These are phyloP conservation scores for Coemansia asiatica DNA, from an alignment of 192 early-diverging fungal species.

Conservation along the genomic window DNA sequence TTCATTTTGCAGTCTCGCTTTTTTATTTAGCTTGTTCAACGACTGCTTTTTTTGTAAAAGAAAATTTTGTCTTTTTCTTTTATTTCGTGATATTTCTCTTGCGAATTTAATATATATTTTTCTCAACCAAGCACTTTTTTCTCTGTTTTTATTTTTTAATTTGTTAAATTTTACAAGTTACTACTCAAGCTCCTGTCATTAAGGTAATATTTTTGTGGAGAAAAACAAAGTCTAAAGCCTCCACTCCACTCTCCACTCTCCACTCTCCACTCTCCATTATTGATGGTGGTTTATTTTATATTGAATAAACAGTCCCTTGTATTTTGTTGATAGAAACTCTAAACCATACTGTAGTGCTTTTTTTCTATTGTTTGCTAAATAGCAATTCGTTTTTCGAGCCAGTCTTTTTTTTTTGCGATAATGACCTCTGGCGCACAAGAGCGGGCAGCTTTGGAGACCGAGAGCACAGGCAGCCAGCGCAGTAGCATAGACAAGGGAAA, in stretches of 20 bases:
- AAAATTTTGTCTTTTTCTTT: background rate
- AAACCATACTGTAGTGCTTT: background rate
- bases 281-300: no score
- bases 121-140: background rate
- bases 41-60: background rate
- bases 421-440: background rate
- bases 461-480: background rate
- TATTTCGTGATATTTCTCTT: background rate
- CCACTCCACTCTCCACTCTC: background rate
- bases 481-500: background rate
- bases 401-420: background rate
- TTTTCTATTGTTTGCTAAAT: background rate
- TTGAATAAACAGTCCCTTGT: no score
- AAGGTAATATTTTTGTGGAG: background rate
- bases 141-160: background rate
- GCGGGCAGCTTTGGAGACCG: background rate
- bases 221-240: background rate
- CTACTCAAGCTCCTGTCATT: background rate
- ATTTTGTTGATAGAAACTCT: background rate
- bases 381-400: background rate
- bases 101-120: background rate
- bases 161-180: no score
- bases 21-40: background rate
- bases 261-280: no score
- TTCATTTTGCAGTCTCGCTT: background rate